Evolutionary conservation across 1,284 basidiomycete genomes (phyloP), one percentile per base, ranked within the genome.

Genomic region (Malassezia obtusa): DNA sequence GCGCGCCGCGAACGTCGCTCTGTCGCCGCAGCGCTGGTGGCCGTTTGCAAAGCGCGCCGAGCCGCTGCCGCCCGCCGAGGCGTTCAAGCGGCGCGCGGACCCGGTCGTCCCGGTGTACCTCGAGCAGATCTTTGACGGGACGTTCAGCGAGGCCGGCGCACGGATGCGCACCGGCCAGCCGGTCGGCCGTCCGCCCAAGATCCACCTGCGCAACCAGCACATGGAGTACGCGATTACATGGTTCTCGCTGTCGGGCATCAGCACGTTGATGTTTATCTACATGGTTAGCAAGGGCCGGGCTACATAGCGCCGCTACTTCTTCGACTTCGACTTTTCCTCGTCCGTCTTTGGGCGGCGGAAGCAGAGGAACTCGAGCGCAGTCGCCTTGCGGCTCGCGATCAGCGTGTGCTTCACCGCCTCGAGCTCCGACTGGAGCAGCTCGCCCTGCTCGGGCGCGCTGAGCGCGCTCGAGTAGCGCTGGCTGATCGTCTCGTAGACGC

Each of bases 151-250:
- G 63, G 84, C 83, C 33, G 75, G 80, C 14, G 76, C 79, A 32
- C 79, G 81, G 50, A 74, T 92, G 32, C 76, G 79, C 6, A 82
- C 82, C 56, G 92, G 91, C 28, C 78, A 84, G 36, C 94, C 92
- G 1, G 78, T 98, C 35, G 92, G 94, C 25, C 81, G 89, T 48
- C 77, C 84, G 22, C 82, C 89, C 1, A 82, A 82, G 4, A 84
- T 96, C 38, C 89, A 96, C 69, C 77, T 99, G 45, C 80, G 94
- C 37, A 98, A 99, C 75, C 84, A 89, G 51, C 92, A 99, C 77
- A 80, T 89, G 9, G 91, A 89, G 6, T 99, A 99, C 74, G 88
- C 92, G 6, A 81, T 86, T 17, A 99, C 92, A 11, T 99, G 92
- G 92, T 66, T 70, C 57, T 63, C 65, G 10, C 52, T 70, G 9